These are phyloP conservation scores for Bauhinia variegata DNA, from an alignment of 306 rosid genomes.

Conservation along the genomic window DNA sequence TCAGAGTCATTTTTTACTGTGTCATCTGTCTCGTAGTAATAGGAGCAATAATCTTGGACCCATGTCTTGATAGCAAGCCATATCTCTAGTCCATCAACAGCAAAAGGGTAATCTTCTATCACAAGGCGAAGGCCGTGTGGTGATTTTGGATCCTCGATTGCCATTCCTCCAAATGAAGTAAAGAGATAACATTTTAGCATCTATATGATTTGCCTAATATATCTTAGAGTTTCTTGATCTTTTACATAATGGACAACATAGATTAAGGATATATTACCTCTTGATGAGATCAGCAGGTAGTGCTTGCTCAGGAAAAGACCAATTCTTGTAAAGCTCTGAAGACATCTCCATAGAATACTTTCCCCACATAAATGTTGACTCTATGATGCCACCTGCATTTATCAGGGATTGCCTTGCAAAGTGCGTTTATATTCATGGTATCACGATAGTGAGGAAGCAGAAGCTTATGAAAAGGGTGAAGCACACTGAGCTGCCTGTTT, in stretches of 20 bases:
- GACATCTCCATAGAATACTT: slow-evolving; percentile 42
- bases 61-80: slow-evolving; percentile 37
- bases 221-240: neutral
- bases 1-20: neutral
- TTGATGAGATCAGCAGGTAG: slow-evolving; percentile 46
- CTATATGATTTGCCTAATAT: too few species aligned
- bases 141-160: slow-evolving; percentile 15
- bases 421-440: slow-evolving; percentile 48
- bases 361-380: slow-evolving; percentile 31
- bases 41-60: slow-evolving; percentile 32
- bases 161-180: slow-evolving; percentile 34
- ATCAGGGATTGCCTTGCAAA: slow-evolving; percentile 34
- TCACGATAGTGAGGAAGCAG: slow-evolving; percentile 46
- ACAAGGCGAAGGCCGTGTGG: slow-evolving; percentile 33
- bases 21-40: slow-evolving; percentile 16
- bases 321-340: slow-evolving; percentile 32
- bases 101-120: slow-evolving; percentile 39
- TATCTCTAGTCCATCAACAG: slow-evolving; percentile 38
- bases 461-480: slow-evolving; percentile 49
- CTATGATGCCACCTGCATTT: slow-evolving; percentile 44
- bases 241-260: too few species aligned
- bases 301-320: slow-evolving; percentile 48
- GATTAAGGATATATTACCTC: slow-evolving; percentile 44
- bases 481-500: slow-evolving; percentile 44
- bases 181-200: neutral